phyloP scores from a whole-genome alignment of 108 stramenopile species.

The Skeletonema potamos region DNA sequence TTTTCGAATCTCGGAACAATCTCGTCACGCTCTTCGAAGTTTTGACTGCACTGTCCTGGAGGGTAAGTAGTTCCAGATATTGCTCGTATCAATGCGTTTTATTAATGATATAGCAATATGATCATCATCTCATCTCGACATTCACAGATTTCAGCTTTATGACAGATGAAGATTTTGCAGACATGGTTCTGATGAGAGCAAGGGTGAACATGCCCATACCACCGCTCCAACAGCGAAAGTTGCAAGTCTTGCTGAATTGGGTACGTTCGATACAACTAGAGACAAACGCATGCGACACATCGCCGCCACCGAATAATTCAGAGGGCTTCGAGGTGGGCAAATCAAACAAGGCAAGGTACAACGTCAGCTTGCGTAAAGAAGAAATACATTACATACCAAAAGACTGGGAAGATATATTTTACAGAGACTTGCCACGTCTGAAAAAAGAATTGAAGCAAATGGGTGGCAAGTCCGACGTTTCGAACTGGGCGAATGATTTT shows the following conservation, averaged over 20 bases:
- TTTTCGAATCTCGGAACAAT: constrained; percentile 17
- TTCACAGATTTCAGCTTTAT: constrained; percentile 18
- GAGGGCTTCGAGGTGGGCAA: constrained; percentile 22
- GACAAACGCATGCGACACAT: not conserved
- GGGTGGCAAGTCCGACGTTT: not conserved
- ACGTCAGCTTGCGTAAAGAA: constrained; percentile 3
- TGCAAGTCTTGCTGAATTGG: constrained; percentile 18
- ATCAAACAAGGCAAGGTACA: constrained; percentile 13
- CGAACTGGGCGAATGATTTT: not conserved
- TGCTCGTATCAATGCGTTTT: too few species aligned
- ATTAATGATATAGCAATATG: too few species aligned
- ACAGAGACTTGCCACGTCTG: constrained; percentile 11
- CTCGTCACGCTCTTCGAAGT: constrained; percentile 15
- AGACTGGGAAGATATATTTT: constrained; percentile 23
- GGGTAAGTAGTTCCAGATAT: too few species aligned
- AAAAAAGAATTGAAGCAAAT: constrained; percentile 8
- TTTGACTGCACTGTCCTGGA: constrained; percentile 24
- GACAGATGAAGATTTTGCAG: constrained; percentile 19
- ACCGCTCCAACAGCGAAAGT: constrained; percentile 23
- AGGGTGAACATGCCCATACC: constrained; percentile 15
- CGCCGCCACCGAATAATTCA: not conserved
- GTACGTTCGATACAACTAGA: constrained; percentile 1
- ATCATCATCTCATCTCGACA: too few species aligned
- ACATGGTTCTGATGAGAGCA: constrained; percentile 12
- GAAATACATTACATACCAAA: not conserved